These are phyloP conservation scores for Arabis hirsuta DNA, from an alignment of 345 rosid genomes.

Conservation along the genomic window DNA sequence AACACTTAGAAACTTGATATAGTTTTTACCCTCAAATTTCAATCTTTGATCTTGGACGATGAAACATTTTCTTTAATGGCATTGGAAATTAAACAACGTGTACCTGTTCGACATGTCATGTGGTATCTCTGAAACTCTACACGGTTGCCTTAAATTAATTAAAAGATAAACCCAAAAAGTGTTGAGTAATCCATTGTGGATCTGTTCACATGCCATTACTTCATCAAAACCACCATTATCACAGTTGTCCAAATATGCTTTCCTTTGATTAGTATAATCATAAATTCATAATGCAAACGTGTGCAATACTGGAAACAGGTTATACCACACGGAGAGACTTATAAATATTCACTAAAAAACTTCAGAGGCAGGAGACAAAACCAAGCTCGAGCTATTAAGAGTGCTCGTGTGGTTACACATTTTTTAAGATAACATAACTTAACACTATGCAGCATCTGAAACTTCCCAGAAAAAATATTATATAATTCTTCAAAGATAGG, in stretches of 20 bases:
- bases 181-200: neutral
- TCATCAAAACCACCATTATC: conserved; percentile 18
- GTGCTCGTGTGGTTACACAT: no score
- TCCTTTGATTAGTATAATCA: conserved; percentile 15
- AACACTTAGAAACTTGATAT: no score
- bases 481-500: no score
- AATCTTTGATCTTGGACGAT: no score
- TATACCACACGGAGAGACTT: conserved; percentile 24
- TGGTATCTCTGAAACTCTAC: conserved; percentile 23
- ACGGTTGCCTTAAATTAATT: neutral
- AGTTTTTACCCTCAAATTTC: no score
- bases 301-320: conserved; percentile 25
- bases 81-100: neutral
- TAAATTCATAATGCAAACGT: conserved; percentile 23
- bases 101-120: no score
- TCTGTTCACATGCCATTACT: conserved; percentile 15
- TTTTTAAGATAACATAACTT: no score
- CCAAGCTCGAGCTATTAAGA: no score
- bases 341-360: neutral
- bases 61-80: no score
- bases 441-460: no score
- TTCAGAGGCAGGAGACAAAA: no score
- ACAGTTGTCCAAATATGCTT: conserved; percentile 1
- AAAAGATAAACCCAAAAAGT: neutral
- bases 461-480: no score